Conservation (phyloP, 2,329 filamentous ascomycete species). For the Spiromastix sp. region DNA sequence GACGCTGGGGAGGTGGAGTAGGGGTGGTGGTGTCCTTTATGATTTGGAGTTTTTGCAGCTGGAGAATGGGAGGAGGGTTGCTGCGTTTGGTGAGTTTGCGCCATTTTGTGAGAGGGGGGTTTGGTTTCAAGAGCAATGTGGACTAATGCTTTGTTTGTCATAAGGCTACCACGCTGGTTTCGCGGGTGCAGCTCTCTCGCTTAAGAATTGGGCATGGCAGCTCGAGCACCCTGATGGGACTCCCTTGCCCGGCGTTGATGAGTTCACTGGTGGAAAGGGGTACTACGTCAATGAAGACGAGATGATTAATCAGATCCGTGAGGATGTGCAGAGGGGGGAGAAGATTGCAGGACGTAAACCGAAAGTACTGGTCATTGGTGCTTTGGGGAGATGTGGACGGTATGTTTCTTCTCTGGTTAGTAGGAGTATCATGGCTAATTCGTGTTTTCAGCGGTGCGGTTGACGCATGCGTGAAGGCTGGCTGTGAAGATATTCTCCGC, state of each 20-base stretch:
- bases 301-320: conserved; percentile 64
- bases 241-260: conserved; percentile 51
- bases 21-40: conserved; percentile 14
- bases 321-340: conserved; percentile 55
- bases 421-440: background rate
- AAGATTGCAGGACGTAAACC: conserved; percentile 59
- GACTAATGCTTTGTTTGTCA: too few relatives aligned
- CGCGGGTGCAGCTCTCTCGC: conserved; percentile 56
- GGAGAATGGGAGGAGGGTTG: conserved; percentile 12
- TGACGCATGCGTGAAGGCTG: conserved; percentile 65
- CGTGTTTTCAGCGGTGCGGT: conserved; percentile 61
- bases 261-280: conserved; percentile 37
- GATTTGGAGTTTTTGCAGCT: conserved; percentile 18
- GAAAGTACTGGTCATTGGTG: conserved; percentile 74
- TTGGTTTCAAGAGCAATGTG: background rate
- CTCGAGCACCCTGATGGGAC: conserved; percentile 56
- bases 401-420: background rate
- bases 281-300: conserved; percentile 56
- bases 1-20: conserved; percentile 14
- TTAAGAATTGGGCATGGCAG: conserved; percentile 79
- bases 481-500: conserved; percentile 55
- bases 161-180: conserved; percentile 63
- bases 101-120: background rate
- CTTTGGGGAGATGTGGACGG: conserved; percentile 30
- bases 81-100: conserved; percentile 11